Evolutionary conservation across 2,329 filamentous ascomycete species (phyloP).

Genomic region (Pseudodiploospora longispora): DNA sequence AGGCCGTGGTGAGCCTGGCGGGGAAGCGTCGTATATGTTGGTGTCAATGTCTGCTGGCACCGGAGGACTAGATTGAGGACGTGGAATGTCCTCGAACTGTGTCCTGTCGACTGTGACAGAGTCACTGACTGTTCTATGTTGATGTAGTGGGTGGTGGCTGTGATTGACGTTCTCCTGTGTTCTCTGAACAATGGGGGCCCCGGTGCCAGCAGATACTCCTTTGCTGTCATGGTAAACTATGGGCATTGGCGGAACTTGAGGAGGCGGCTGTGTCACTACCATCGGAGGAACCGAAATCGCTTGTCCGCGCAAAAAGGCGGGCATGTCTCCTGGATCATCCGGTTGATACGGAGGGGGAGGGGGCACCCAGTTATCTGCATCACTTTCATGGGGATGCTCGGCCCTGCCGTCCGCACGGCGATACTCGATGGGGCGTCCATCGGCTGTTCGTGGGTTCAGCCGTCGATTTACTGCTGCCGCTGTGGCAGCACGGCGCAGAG

Average conservation of each 20-base stretch:
- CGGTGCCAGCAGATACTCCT: slow-evolving; percentile 6
- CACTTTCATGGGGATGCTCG: slow-evolving; percentile 76
- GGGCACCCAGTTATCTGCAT: slow-evolving; percentile 82
- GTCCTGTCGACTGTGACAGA: slow-evolving; percentile 21
- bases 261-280: neutral
- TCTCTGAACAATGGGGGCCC: too few species aligned
- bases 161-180: neutral
- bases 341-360: slow-evolving; percentile 74
- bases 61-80: slow-evolving; percentile 25
- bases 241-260: neutral
- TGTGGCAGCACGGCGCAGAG: slow-evolving; percentile 63
- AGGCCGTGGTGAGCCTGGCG: slow-evolving; percentile 32
- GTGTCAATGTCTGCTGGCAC: slow-evolving; percentile 21
- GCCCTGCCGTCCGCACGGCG: slow-evolving; percentile 60
- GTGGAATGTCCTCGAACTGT: slow-evolving; percentile 16
- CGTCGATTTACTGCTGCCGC: slow-evolving; percentile 68
- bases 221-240: slow-evolving; percentile 15
- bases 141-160: neutral
- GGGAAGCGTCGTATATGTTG: slow-evolving; percentile 40
- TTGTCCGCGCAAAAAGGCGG: slow-evolving; percentile 46
- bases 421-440: slow-evolving; percentile 50
- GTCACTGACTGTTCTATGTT: slow-evolving; percentile 25
- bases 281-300: slow-evolving; percentile 28
- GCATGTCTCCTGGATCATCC: slow-evolving; percentile 50
- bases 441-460: slow-evolving; percentile 50